Base-by-base conservation (phyloP, 2,329 filamentous ascomycete genomes). In the Fonsecaea nubica region DNA sequence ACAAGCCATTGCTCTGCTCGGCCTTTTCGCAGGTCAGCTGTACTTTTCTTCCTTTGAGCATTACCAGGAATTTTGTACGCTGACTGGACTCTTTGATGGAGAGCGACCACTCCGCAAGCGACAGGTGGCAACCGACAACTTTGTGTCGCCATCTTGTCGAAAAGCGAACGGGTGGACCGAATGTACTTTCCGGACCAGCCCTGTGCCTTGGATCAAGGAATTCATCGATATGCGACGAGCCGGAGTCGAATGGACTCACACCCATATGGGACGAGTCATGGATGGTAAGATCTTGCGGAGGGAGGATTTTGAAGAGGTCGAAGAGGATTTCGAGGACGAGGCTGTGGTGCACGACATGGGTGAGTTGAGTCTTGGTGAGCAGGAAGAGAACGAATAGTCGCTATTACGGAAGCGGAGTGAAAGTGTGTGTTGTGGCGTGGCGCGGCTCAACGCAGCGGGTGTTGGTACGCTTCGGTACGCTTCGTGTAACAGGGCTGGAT, bases 11-110 rank as follows among this genome's bases (percentile, higher is more conserved):
- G 76, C 80, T 0, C 80, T 86, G 63, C 80, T 92, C 0, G 89
- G 90, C 52, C 76, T 92, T 0, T 92, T 92, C 62, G 80, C 90
- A 0, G 90, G 90, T 0, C 87, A 90, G 62, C 79, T 92, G 0
- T 92, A 92, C 70, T 78, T 92, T 9, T 75, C 74, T 0, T 82
- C 80, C 0, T 85, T 81, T 52, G 65, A 77, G 0, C 84, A 90
- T 61, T 92, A 92, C 58, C 48, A 61, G 21, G 42, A 60, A 1
- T 55, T 73, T 2, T 73, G 71, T 61, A 30, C 48, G 4, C 62
- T 73, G 30, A 65, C 71, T 3, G 73, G 71, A 67, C 68, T 74
- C 0, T 74, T 62, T 57, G 67, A 69, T 78, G 0, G 73, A 84
- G 0, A 89, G 87, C 35, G 63, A 30, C 18, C 70, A 5, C 64